phyloP scores from a whole-genome alignment of 345 rosid genomes.

The Zanthoxylum bungeanum region DNA sequence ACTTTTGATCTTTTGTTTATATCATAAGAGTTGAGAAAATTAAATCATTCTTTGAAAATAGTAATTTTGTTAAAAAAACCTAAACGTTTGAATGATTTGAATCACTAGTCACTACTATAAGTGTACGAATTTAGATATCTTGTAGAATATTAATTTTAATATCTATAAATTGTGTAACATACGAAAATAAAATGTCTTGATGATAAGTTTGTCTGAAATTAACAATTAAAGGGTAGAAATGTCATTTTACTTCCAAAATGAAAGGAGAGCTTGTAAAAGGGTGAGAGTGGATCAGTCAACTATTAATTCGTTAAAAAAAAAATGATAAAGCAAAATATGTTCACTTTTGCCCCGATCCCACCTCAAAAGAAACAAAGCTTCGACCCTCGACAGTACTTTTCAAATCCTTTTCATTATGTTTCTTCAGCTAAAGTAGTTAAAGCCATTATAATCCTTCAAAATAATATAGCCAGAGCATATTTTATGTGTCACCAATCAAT shows the following conservation, averaged over 20 bases:
- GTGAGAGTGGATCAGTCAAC: neutral
- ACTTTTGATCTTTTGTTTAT: too few species aligned
- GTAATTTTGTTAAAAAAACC: too few species aligned
- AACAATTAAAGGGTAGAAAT: neutral
- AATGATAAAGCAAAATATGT: neutral
- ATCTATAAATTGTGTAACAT: too few species aligned
- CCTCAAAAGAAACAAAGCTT: constrained; percentile 2
- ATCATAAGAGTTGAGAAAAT: too few species aligned
- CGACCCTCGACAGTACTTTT: constrained; percentile 14
- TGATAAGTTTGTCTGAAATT: neutral
- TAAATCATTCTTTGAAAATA: too few species aligned
- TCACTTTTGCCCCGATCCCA: neutral
- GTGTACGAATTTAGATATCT: too few species aligned
- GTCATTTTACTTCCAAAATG: neutral
- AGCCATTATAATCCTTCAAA: neutral
- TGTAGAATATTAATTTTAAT: too few species aligned
- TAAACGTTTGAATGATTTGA: too few species aligned
- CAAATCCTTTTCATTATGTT: neutral
- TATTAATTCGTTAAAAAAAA: neutral
- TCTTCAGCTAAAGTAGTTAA: neutral
- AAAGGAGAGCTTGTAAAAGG: neutral
- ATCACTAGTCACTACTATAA: too few species aligned
- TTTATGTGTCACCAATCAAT: neutral
- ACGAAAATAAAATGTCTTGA: too few species aligned
- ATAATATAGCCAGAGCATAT: neutral